phyloP scores from a whole-genome alignment of 805 yeast species.

The Isabelozyma heimii region DNA sequence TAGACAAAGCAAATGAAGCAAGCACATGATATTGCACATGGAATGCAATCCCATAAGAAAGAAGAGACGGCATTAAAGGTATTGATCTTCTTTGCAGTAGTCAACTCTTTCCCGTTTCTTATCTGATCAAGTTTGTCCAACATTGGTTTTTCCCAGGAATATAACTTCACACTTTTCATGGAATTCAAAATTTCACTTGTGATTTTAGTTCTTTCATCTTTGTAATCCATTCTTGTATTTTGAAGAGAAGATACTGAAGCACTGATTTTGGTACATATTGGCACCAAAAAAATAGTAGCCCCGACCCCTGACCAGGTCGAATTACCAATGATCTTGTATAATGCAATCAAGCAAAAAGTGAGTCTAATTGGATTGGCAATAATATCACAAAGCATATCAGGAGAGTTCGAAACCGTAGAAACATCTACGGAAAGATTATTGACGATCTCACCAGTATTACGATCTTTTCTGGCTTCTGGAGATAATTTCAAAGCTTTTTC shows the following conservation, averaged over 20 bases:
- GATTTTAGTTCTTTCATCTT: conserved; percentile 35
- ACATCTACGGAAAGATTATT: conserved; percentile 32
- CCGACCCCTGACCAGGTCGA: conserved; percentile 37
- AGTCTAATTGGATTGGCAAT: conserved; percentile 23
- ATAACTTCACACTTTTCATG: conserved; percentile 37
- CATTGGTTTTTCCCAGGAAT: conserved; percentile 44
- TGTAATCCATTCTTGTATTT: conserved; percentile 28
- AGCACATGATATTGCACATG: conserved; percentile 34
- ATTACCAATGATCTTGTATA: conserved; percentile 31
- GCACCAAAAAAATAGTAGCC: conserved; percentile 30
- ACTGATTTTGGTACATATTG: conserved; percentile 25
- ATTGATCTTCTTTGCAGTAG: conserved; percentile 25
- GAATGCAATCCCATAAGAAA: conserved; percentile 38
- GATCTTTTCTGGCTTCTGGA: conserved; percentile 29
- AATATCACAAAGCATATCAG: conserved; percentile 11
- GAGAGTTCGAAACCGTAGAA: conserved; percentile 11
- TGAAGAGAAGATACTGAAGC: conserved; percentile 22
- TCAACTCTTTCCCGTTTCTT: conserved; percentile 35
- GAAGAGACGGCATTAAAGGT: conserved; percentile 27
- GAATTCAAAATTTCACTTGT: conserved; percentile 37
- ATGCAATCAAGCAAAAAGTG: conserved; percentile 24
- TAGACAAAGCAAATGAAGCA: conserved; percentile 26
- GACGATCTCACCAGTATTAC: conserved; percentile 32
- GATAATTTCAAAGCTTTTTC: conserved; percentile 26
- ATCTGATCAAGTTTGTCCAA: conserved; percentile 26